Evolutionary conservation across 345 rosid genomes (phyloP).

Genomic region (Eucalyptus polyanthemos): DNA sequence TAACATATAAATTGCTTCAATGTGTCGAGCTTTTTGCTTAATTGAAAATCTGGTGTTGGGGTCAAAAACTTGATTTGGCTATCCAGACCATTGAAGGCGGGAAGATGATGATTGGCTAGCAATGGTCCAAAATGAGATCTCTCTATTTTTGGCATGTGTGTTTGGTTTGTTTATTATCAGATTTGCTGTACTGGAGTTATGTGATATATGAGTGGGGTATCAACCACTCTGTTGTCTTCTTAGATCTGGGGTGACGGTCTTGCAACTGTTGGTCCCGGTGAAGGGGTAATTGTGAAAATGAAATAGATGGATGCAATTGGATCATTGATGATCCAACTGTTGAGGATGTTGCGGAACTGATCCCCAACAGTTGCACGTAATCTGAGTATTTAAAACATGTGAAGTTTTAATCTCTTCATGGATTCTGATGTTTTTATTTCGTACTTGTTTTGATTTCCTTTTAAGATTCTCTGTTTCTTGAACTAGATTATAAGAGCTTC

Average conservation of each 20-base stretch:
- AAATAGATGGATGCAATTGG: background rate
- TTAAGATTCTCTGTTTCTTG: background rate
- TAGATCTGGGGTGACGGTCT: background rate
- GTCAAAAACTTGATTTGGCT: background rate
- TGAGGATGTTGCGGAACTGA: background rate
- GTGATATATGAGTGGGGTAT: background rate
- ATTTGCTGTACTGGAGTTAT: background rate
- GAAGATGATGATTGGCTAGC: background rate
- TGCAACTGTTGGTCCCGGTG: background rate
- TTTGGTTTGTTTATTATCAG: background rate
- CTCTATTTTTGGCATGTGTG: background rate
- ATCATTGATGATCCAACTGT: background rate
- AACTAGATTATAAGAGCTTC: background rate
- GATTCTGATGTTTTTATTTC: background rate
- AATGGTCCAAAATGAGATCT: background rate
- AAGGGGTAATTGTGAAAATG: background rate
- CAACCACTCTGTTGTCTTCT: background rate
- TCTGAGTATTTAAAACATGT: background rate
- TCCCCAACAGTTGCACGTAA: background rate
- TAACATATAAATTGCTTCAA: background rate
- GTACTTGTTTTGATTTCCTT: background rate
- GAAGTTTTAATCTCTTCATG: background rate
- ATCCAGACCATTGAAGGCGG: background rate
- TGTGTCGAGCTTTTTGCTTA: background rate
- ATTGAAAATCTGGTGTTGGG: background rate